A percentile compares a stretch with the other conserved stretches of the same genome.
Evolutionary conservation across 169 alveolate genomes (phyloP).

Genomic region (Eimeria necatrix): DNA sequence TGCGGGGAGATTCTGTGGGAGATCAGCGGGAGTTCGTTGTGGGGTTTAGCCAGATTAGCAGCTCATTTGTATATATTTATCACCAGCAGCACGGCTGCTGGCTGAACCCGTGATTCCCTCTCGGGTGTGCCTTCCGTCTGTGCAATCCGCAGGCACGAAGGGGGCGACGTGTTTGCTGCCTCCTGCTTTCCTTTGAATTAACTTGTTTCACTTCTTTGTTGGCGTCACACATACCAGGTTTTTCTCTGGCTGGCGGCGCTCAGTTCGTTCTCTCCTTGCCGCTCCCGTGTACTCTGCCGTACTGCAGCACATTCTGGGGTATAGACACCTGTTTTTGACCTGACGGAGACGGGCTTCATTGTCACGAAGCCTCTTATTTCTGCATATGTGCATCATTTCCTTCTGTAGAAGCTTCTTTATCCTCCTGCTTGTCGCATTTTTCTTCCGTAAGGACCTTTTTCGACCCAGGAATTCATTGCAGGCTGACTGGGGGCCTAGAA

Average conservation of each 20-base stretch:
- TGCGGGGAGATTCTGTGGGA: conserved; percentile 65
- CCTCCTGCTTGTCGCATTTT: conserved; percentile 41
- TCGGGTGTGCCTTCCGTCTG: conserved; percentile 48
- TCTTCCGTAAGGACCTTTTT: conserved; percentile 11
- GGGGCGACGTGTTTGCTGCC: neutral
- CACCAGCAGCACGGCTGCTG: conserved; percentile 25
- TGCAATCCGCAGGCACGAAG: conserved; percentile 40
- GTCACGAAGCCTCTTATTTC: neutral
- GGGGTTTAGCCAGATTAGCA: conserved; percentile 63
- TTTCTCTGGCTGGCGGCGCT: conserved; percentile 40
- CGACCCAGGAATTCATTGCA: neutral
- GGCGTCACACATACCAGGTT: neutral
- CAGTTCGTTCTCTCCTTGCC: conserved; percentile 10
- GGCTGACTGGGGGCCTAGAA: conserved; percentile 34
- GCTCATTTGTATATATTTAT: conserved; percentile 3
- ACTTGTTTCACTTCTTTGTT: conserved; percentile 25
- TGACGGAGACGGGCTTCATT: conserved; percentile 32
- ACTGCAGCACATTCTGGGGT: conserved; percentile 19
- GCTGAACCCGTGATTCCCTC: conserved; percentile 35
- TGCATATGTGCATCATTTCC: neutral
- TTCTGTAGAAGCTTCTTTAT: conserved; percentile 5
- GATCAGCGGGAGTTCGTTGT: conserved; percentile 49
- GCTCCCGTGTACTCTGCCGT: conserved; percentile 55
- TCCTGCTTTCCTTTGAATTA: conserved; percentile 23
- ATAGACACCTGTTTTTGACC: conserved; percentile 65